These are phyloP conservation scores for Pythium utonaiense DNA, from an alignment of 352 stramenopile species.

Conservation along the genomic window DNA sequence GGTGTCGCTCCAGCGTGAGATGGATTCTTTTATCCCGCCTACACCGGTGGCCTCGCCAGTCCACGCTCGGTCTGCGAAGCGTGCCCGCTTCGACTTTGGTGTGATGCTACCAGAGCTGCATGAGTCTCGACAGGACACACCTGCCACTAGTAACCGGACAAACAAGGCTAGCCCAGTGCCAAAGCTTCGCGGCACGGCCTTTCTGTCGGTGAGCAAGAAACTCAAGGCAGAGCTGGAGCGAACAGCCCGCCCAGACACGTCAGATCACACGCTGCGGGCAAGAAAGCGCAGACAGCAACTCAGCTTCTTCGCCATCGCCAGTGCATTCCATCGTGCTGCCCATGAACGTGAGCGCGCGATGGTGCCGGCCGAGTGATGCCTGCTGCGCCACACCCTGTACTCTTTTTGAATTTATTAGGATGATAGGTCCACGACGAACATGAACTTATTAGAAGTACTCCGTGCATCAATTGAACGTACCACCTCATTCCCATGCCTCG, in stretches of 20 bases:
- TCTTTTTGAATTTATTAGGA: slow-evolving; percentile 1
- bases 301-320: slow-evolving; percentile 77
- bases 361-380: slow-evolving; percentile 14
- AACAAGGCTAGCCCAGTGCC: slow-evolving; percentile 31
- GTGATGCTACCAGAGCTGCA: slow-evolving; percentile 25
- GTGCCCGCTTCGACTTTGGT: slow-evolving; percentile 52
- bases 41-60: slow-evolving; percentile 67
- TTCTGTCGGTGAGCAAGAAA: slow-evolving; percentile 67
- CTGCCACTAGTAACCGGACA: slow-evolving; percentile 11
- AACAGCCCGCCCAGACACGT: slow-evolving; percentile 34
- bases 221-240: slow-evolving; percentile 72
- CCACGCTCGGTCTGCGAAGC: slow-evolving; percentile 47
- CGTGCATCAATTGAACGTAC: not conserved
- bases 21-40: slow-evolving; percentile 64
- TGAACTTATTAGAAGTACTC: not conserved
- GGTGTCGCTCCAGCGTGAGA: slow-evolving; percentile 70
- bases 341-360: slow-evolving; percentile 54
- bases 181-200: slow-evolving; percentile 38
- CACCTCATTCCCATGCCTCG: not conserved
- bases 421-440: not conserved
- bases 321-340: slow-evolving; percentile 73
- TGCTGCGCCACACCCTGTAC: not conserved
- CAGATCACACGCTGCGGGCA: slow-evolving; percentile 40
- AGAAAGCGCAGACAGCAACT: slow-evolving; percentile 65
- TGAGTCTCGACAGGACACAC: slow-evolving; percentile 8